Evolutionary conservation across 352 stramenopile genomes (phyloP).

Genomic region (Peronospora tabacina): DNA sequence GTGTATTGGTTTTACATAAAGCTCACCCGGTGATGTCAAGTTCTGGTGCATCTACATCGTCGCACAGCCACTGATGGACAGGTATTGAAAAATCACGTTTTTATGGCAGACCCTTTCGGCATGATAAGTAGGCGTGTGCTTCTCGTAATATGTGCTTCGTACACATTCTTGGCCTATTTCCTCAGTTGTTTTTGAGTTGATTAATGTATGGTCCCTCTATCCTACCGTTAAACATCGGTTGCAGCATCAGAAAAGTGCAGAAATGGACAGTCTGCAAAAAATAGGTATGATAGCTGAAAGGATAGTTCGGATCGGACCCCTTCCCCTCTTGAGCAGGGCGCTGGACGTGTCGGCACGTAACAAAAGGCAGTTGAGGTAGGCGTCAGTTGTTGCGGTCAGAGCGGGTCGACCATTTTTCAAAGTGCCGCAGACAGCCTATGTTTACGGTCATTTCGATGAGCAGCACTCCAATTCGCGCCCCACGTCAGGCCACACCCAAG

Average conservation of each 20-base stretch:
- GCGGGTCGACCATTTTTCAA: not conserved
- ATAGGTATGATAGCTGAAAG: not conserved
- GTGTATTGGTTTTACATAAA: too few species aligned
- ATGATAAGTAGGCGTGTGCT: not conserved
- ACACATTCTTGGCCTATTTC: too few species aligned
- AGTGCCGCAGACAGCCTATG: conserved; percentile 15
- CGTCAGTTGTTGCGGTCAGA: conserved; percentile 8
- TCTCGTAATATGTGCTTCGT: too few species aligned
- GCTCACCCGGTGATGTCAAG: not conserved
- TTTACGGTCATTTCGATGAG: conserved; percentile 21
- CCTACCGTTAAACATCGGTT: too few species aligned
- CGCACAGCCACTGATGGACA: not conserved
- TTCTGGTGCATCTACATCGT: not conserved
- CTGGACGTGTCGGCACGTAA: conserved; percentile 13
- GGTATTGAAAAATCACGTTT: not conserved
- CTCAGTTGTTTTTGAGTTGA: not conserved
- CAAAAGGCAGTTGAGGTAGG: conserved; percentile 20
- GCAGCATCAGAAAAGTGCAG: not conserved
- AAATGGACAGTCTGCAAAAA: not conserved
- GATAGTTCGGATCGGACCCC: conserved; percentile 15
- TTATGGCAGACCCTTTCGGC: not conserved
- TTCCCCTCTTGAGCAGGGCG: conserved; percentile 28
- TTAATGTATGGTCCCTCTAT: too few species aligned
- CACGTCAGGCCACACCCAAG: conserved; percentile 2
- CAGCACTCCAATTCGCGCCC: not conserved